Conservation (phyloP, 2,329 filamentous ascomycete species). For the Fusarium luffae region DNA sequence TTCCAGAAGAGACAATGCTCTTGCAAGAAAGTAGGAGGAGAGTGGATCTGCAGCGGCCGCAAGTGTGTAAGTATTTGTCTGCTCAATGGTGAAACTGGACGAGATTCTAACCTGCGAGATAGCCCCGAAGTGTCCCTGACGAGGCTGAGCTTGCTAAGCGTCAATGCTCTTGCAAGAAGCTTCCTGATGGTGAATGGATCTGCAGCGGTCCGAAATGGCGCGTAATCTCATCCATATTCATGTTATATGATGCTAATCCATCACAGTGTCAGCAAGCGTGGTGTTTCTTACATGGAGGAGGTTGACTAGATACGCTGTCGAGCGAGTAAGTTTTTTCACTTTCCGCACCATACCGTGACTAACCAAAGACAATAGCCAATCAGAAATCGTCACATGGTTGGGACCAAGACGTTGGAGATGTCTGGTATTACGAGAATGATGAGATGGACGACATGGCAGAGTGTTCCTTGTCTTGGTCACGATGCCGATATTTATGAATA, state of each 20-base stretch:
- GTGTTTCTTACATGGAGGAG: background rate
- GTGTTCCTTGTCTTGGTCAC: background rate
- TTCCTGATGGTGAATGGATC: background rate
- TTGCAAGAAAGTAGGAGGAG: conserved; percentile 1
- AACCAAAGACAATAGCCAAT: too few species aligned
- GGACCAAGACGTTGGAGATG: too few species aligned
- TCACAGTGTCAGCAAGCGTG: background rate
- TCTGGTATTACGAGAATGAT: background rate
- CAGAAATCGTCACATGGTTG: too few species aligned
- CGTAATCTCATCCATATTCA: too few species aligned
- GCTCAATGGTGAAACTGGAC: too few species aligned
- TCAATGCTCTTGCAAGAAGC: conserved; percentile 8
- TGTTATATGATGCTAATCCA: too few species aligned
- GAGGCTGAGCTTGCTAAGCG: background rate
- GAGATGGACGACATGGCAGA: background rate
- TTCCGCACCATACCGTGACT: too few species aligned
- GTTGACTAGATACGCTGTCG: background rate
- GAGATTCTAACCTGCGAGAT: too few species aligned
- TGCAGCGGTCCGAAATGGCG: background rate
- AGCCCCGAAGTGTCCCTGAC: background rate
- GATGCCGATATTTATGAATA: background rate
- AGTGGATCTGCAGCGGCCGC: too few species aligned
- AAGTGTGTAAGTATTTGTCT: too few species aligned
- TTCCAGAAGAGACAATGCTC: conserved; percentile 3
- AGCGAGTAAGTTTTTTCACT: background rate